phyloP scores from a whole-genome alignment of 495 filamentous ascomycete species.

The Xylaria curta region DNA sequence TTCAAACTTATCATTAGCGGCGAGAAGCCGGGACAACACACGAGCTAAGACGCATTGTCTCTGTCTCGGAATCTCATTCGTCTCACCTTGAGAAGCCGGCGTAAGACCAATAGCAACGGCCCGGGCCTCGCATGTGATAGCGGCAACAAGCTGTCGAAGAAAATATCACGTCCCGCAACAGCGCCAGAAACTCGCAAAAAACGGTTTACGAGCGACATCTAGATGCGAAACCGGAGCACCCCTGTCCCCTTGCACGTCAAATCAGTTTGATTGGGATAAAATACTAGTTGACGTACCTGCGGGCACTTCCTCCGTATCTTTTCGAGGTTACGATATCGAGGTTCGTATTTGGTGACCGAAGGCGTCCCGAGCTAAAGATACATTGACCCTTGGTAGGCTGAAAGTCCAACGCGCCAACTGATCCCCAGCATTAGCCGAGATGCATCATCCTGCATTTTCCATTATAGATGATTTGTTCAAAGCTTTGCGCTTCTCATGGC shows the following conservation, averaged over 20 bases:
- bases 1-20: neutral
- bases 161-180: neutral
- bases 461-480: neutral
- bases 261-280: neutral
- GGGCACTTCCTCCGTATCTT: neutral
- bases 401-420: neutral
- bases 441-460: neutral
- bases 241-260: neutral
- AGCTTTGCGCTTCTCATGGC: neutral
- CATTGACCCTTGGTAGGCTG: neutral
- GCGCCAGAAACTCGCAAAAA: neutral
- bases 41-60: conserved; percentile 1
- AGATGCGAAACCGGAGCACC: neutral
- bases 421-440: conserved; percentile 10
- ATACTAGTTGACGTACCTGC: neutral
- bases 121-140: neutral
- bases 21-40: neutral
- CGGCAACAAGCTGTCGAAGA: neutral
- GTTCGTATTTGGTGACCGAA: conserved; percentile 16
- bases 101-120: neutral
- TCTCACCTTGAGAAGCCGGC: conserved; percentile 6
- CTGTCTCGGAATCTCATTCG: neutral
- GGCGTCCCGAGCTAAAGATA: neutral
- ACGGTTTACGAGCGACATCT: neutral
- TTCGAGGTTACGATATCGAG: neutral